Percentiles rank a stretch among this genome's conserved stretches.
phyloP scores from a whole-genome alignment of 306 rosid genomes.

The Acacia melanoxylon region DNA sequence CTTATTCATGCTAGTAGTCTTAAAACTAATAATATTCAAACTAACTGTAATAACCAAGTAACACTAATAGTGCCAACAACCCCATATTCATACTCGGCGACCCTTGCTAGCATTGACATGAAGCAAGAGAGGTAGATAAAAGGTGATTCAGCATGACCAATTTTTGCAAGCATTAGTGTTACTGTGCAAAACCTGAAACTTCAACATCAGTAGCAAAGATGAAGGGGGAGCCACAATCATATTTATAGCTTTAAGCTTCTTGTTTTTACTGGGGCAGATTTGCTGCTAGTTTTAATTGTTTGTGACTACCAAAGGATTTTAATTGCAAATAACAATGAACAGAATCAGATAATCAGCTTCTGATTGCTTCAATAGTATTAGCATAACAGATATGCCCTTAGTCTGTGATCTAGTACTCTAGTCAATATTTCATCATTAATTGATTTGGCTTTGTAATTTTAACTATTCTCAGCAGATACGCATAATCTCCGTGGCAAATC shows the following conservation, averaged over 20 bases:
- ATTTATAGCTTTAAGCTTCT: constrained; percentile 8
- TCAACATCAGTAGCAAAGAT: not conserved
- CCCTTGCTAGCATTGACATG: not conserved
- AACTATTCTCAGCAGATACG: constrained; percentile 8
- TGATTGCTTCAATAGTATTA: not conserved
- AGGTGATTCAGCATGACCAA: not conserved
- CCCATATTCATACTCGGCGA: constrained; percentile 12
- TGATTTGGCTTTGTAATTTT: constrained; percentile 15
- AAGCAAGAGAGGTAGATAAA: not conserved
- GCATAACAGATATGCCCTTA: not conserved
- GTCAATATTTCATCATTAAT: constrained; percentile 13
- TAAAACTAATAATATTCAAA: no score
- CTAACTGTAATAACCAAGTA: no score
- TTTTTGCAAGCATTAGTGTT: not conserved
- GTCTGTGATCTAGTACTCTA: not conserved
- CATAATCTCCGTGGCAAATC: constrained; percentile 2
- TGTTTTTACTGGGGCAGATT: constrained; percentile 1
- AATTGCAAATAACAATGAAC: not conserved
- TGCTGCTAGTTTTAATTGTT: not conserved
- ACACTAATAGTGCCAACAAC: not conserved
- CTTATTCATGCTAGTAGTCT: no score
- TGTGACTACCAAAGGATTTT: not conserved
- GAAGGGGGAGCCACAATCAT: not conserved
- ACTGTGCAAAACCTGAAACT: constrained; percentile 4
- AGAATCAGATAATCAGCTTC: constrained; percentile 5